These are phyloP conservation scores for Acacia confusa DNA, from an alignment of 306 rosid species.

Conservation along the genomic window DNA sequence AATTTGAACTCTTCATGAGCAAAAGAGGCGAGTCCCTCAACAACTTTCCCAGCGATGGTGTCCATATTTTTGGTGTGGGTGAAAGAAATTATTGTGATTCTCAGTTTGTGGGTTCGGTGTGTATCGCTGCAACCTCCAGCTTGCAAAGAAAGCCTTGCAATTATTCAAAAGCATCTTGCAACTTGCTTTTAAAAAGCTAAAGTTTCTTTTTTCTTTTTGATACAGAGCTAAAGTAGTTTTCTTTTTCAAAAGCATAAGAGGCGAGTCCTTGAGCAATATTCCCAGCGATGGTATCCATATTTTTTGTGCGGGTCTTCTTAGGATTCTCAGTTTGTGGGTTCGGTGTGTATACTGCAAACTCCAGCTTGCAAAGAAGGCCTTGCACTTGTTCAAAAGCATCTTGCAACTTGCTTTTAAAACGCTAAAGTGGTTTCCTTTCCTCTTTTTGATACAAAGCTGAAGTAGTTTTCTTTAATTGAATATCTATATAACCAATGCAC, in stretches of 20 bases:
- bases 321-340: background rate
- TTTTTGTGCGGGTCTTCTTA: background rate
- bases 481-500: too few species aligned
- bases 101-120: background rate
- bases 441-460: too few species aligned
- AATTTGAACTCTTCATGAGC: slow-evolving; percentile 19
- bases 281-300: slow-evolving; percentile 35
- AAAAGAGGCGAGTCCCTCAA: slow-evolving; percentile 2
- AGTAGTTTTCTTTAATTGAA: background rate
- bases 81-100: background rate
- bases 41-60: slow-evolving; percentile 12
- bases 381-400: background rate
- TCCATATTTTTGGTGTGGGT: slow-evolving; percentile 19
- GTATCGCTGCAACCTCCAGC: too few species aligned
- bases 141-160: slow-evolving; percentile 20
- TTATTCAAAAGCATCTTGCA: background rate
- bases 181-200: too few species aligned
- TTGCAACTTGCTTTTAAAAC: background rate
- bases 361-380: background rate
- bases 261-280: slow-evolving; percentile 10
- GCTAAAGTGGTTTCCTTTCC: background rate
- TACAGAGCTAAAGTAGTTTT: slow-evolving; percentile 10
- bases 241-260: slow-evolving; percentile 5
- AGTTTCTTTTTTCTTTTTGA: slow-evolving; percentile 16
- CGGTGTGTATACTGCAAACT: background rate